Evolutionary conservation across 108 stramenopile genomes (phyloP).

Genomic region (Cyclotella cryptica): DNA sequence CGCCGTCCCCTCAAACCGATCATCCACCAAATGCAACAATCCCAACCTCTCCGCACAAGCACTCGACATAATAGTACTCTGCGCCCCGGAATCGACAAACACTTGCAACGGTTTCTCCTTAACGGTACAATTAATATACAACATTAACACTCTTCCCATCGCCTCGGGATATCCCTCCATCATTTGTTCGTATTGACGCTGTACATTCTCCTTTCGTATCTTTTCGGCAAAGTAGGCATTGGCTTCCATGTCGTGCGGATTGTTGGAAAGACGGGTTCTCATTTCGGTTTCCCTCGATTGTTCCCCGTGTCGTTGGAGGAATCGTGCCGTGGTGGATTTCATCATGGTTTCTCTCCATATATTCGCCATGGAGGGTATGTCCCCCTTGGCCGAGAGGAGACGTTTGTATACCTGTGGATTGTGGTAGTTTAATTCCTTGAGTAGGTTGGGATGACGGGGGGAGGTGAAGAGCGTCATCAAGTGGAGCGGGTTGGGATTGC

Average conservation of each 20-base stretch:
- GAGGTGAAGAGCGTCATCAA: slow-evolving; percentile 64
- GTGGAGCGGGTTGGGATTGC: slow-evolving; percentile 78
- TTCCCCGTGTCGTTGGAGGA: slow-evolving; percentile 48
- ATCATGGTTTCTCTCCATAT: slow-evolving; percentile 79
- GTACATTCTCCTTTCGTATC: slow-evolving; percentile 62
- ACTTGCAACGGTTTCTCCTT: slow-evolving; percentile 85
- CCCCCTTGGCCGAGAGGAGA: slow-evolving; percentile 36
- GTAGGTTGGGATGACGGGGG: slow-evolving; percentile 59
- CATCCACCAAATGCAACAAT: slow-evolving; percentile 86
- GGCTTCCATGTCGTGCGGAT: slow-evolving; percentile 88
- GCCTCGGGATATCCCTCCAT: slow-evolving; percentile 97
- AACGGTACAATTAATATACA: slow-evolving; percentile 92
- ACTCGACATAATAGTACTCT: slow-evolving; percentile 90
- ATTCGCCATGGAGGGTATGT: slow-evolving; percentile 39
- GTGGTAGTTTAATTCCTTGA: slow-evolving; percentile 89
- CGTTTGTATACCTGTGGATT: slow-evolving; percentile 64
- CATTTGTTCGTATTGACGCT: slow-evolving; percentile 81
- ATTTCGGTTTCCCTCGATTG: slow-evolving; percentile 60
- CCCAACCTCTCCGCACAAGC: slow-evolving; percentile 82
- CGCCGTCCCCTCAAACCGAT: slow-evolving; percentile 87
- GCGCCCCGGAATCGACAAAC: slow-evolving; percentile 97
- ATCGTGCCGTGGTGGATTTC: slow-evolving; percentile 63
- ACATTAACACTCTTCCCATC: slow-evolving; percentile 94
- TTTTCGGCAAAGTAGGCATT: slow-evolving; percentile 83
- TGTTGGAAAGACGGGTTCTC: slow-evolving; percentile 53